These are phyloP conservation scores for Solanum chacoense DNA, from an alignment of 305 asterid genomes.

Conservation along the genomic window DNA sequence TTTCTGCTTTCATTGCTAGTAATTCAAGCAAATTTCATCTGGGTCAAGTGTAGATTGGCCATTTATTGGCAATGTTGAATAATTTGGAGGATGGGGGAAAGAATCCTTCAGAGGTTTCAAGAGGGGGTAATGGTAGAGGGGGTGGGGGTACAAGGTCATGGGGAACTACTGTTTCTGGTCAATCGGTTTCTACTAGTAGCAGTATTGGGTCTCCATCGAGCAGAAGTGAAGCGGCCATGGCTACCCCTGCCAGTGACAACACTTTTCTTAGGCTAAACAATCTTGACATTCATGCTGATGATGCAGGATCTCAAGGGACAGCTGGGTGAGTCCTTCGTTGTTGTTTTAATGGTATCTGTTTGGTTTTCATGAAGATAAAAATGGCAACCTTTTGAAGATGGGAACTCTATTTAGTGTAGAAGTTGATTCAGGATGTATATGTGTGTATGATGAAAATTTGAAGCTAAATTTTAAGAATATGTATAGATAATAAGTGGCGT, in stretches of 20 bases:
- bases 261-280: constrained; percentile 46
- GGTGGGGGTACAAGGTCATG: constrained; percentile 70
- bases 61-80: constrained; percentile 33
- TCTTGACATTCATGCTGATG: constrained; percentile 77
- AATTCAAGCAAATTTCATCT: background rate
- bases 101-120: constrained; percentile 33
- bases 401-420: background rate
- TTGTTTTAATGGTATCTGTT: background rate
- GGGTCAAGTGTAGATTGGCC: background rate
- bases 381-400: background rate
- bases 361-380: background rate
- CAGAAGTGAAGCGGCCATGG: constrained; percentile 73
- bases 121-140: constrained; percentile 33
- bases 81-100: constrained; percentile 52
- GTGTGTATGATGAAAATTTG: background rate
- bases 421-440: background rate
- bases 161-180: constrained; percentile 79
- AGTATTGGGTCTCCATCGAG: constrained; percentile 90
- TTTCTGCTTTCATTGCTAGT: background rate
- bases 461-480: background rate
- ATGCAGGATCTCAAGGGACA: constrained; percentile 73
- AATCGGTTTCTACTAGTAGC: constrained; percentile 84
- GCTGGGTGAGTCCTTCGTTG: constrained; percentile 54
- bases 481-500: background rate
- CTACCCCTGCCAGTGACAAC: constrained; percentile 55